Evolutionary conservation across 2,329 filamentous ascomycete species (phyloP).

Genomic region (Paecilomyces fulvus): DNA sequence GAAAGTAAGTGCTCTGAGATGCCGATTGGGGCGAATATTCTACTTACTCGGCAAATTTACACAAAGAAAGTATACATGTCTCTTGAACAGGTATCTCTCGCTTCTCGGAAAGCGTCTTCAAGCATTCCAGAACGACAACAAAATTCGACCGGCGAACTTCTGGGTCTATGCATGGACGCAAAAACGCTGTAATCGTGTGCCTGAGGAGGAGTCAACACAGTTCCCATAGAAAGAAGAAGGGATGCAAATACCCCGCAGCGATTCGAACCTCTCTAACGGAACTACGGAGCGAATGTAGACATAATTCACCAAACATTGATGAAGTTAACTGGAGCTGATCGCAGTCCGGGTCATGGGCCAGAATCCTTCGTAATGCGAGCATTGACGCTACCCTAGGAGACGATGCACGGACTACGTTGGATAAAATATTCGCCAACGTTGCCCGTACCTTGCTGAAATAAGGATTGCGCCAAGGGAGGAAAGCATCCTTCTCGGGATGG

Average conservation of each 20-base stretch:
- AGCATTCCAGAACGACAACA: constrained; percentile 58
- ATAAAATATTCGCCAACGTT: constrained; percentile 36
- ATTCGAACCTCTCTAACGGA: constrained; percentile 78
- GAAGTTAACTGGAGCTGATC: constrained; percentile 58
- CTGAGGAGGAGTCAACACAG: constrained; percentile 29
- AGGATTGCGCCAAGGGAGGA: constrained; percentile 9
- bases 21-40: not conserved
- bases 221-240: constrained; percentile 2
- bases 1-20: constrained; percentile 6
- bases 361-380: constrained; percentile 59
- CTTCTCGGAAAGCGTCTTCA: constrained; percentile 65
- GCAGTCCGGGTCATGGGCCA: constrained; percentile 55
- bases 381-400: constrained; percentile 61
- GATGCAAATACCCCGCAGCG: constrained; percentile 55
- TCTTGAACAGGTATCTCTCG: constrained; percentile 63
- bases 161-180: constrained; percentile 42
- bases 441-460: constrained; percentile 29
- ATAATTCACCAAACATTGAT: constrained; percentile 68
- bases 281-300: constrained; percentile 70
- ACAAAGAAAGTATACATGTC: constrained; percentile 76
- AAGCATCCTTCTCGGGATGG: constrained; percentile 8
- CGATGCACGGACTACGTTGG: constrained; percentile 41
- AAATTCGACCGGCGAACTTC: constrained; percentile 55
- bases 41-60: constrained; percentile 64
- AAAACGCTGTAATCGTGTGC: constrained; percentile 57